Evolutionary conservation across 352 stramenopile genomes (phyloP).

Genomic region (Pythium aristosporum): DNA sequence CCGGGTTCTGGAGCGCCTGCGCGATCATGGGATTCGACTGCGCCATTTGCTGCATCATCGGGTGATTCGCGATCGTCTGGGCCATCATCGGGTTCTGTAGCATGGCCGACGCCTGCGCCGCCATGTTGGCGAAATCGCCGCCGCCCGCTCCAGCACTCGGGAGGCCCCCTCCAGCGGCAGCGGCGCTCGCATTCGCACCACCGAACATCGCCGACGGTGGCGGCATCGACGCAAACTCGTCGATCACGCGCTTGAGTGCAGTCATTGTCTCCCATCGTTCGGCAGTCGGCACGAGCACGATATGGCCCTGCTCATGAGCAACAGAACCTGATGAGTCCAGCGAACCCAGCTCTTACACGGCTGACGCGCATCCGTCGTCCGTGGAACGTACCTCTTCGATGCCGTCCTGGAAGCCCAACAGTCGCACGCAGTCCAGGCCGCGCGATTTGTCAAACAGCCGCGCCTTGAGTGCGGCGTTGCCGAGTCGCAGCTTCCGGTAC

Average conservation of each 20-base stretch:
- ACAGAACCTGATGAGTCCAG: background rate
- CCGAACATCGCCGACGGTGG: constrained; percentile 20
- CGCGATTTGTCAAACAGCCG: constrained; percentile 60
- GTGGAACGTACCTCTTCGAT: constrained; percentile 51
- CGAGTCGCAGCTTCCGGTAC: constrained; percentile 71
- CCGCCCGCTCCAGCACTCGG: constrained; percentile 15
- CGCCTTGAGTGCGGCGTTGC: constrained; percentile 63
- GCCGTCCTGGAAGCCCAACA: constrained; percentile 71
- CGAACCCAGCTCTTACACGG: background rate
- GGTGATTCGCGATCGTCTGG: constrained; percentile 63
- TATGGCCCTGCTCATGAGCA: constrained; percentile 36
- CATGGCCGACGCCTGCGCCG: constrained; percentile 58
- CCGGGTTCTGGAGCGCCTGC: constrained; percentile 75
- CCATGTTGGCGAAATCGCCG: constrained; percentile 41
- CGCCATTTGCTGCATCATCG: constrained; percentile 80
- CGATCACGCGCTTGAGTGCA: constrained; percentile 62
- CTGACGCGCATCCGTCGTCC: background rate
- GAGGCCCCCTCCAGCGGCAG: constrained; percentile 7
- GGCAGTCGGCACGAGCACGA: constrained; percentile 69
- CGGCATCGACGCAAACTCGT: constrained; percentile 33
- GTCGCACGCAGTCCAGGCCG: constrained; percentile 55
- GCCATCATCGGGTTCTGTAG: constrained; percentile 75
- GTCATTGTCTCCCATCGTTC: constrained; percentile 77
- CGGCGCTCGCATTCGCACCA: background rate
- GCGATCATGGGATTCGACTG: constrained; percentile 77